These are phyloP conservation scores for Conidiobolus incongruus DNA, from an alignment of 371 early-diverging fungal genomes.

Conservation along the genomic window DNA sequence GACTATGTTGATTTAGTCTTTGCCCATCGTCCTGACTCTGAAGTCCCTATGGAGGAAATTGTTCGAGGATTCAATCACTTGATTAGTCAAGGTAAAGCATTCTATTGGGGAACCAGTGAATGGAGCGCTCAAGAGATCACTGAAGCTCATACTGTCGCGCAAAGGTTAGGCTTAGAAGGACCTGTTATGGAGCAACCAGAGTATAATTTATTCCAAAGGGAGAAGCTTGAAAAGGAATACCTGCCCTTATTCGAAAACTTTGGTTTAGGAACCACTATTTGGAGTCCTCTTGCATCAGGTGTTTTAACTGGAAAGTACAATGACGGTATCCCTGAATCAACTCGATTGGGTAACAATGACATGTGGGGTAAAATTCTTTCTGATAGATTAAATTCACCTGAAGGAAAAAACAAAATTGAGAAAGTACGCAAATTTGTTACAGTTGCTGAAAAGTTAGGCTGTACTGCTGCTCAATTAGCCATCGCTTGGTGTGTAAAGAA, in stretches of 20 bases:
- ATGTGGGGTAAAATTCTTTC: constrained; percentile 32
- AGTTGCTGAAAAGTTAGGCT: no score
- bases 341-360: constrained; percentile 39
- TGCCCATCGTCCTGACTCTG: constrained; percentile 57
- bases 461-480: constrained; percentile 50
- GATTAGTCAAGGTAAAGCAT: constrained; percentile 58
- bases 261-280: constrained; percentile 53
- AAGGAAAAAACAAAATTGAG: constrained; percentile 24
- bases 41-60: constrained; percentile 58
- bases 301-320: constrained; percentile 62
- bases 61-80: constrained; percentile 71
- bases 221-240: no score
- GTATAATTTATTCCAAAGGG: no score
- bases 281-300: constrained; percentile 63
- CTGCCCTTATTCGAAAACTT: no score
- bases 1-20: constrained; percentile 64
- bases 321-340: constrained; percentile 38
- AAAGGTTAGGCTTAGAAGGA: constrained; percentile 35
- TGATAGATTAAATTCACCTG: constrained; percentile 28
- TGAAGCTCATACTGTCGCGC: constrained; percentile 55
- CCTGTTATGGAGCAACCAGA: no score
- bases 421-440: constrained; percentile 19
- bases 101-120: constrained; percentile 66
- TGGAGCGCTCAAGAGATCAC: constrained; percentile 61
- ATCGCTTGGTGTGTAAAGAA: constrained; percentile 64